Evolutionary conservation across 176 grass and related monocot genomes (phyloP).

Genomic region (Triticum turgidum): DNA sequence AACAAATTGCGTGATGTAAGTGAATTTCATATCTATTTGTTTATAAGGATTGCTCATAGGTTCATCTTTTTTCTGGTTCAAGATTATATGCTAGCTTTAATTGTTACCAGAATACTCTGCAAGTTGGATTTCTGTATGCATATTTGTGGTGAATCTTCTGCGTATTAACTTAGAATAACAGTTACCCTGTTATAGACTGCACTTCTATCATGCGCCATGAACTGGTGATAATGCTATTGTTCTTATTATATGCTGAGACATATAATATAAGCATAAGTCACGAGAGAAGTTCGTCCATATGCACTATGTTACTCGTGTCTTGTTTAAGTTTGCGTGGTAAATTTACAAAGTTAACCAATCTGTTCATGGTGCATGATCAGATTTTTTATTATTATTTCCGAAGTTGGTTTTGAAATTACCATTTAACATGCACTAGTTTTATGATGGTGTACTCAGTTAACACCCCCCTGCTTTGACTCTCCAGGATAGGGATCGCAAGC

Average conservation of each 20-base stretch:
- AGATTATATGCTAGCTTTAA: not conserved
- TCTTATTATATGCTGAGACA: not conserved
- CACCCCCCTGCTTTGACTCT: not conserved
- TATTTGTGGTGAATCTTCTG: not conserved
- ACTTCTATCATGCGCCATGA: not conserved
- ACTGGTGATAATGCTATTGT: not conserved
- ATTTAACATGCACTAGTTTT: not conserved
- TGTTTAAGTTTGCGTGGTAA: not conserved
- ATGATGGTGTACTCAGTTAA: not conserved
- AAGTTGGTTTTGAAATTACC: not conserved
- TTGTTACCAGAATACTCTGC: conserved; percentile 1
- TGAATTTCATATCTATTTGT: conserved; percentile 28
- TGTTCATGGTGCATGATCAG: not conserved
- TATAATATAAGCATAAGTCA: not conserved
- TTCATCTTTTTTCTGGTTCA: not conserved
- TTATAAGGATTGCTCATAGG: not conserved
- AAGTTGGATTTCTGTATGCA: not conserved
- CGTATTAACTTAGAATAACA: not conserved
- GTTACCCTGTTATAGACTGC: not conserved
- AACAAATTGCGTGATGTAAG: conserved; percentile 97
- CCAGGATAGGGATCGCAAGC: conserved; percentile 87
- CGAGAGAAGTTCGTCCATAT: not conserved
- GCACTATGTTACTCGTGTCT: not conserved
- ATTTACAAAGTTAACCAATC: not conserved
- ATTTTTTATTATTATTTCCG: not conserved